Percentiles rank a stretch among this genome's conserved stretches.
Evolutionary conservation across 2,329 filamentous ascomycete genomes (phyloP).

Genomic region (Ophiostoma himal-ulmi): DNA sequence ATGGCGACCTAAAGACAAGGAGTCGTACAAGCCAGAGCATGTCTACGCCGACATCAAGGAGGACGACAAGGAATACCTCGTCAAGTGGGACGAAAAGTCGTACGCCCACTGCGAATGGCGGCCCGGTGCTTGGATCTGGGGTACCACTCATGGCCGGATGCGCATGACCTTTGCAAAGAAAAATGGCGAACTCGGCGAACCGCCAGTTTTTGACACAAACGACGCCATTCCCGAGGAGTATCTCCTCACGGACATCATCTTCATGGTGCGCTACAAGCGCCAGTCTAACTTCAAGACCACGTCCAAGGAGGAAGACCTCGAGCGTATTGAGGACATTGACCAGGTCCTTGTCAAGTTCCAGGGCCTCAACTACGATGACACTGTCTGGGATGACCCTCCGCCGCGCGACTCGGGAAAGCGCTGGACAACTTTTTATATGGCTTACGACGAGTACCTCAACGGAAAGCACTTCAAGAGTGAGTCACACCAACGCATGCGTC

Average conservation of each 20-base stretch:
- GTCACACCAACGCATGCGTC: conserved; percentile 54
- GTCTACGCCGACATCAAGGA: conserved; percentile 55
- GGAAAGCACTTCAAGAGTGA: conserved; percentile 64
- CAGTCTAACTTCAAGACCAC: conserved; percentile 22
- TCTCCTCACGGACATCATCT: conserved; percentile 79
- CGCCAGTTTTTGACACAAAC: conserved; percentile 63
- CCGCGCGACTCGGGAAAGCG: conserved; percentile 55
- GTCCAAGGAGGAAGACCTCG: conserved; percentile 57
- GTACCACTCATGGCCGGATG: conserved; percentile 57
- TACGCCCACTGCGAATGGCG: conserved; percentile 83
- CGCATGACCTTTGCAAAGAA: conserved; percentile 71
- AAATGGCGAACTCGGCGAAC: conserved; percentile 50
- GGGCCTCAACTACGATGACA: conserved; percentile 83
- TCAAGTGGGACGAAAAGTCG: conserved; percentile 79
- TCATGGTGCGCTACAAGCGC: conserved; percentile 62
- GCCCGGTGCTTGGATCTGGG: conserved; percentile 83
- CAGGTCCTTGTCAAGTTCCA: conserved; percentile 84
- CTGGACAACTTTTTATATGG: conserved; percentile 73
- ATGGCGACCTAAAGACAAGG: conserved; percentile 68
- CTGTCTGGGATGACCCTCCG: conserved; percentile 83
- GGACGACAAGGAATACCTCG: conserved; percentile 81
- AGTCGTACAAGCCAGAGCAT: conserved; percentile 46
- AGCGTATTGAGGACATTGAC: conserved; percentile 64
- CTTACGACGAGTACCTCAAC: conserved; percentile 80
- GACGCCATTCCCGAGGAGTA: conserved; percentile 86